Evolutionary conservation across 129 eudicot genomes (phyloP).

Genomic region (Chrysanthemum lavandulifolium): DNA sequence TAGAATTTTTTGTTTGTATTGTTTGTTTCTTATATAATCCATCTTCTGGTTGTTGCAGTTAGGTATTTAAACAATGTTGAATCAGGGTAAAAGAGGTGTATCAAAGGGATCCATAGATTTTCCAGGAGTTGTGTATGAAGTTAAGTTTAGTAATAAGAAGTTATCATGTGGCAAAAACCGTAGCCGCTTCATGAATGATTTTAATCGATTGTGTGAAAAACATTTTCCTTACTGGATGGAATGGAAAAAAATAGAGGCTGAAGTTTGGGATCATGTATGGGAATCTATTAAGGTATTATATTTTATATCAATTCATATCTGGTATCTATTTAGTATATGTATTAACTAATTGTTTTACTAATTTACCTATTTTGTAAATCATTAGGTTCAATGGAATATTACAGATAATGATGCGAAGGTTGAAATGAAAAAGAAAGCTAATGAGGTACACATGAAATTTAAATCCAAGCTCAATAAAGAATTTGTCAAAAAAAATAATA

Average conservation of each 20-base stretch:
- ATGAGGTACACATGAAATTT: neutral
- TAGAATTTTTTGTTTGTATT: no score
- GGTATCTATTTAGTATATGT: no score
- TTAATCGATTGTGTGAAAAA: no score
- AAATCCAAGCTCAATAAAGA: neutral
- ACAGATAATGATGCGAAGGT: neutral
- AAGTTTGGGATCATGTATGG: neutral
- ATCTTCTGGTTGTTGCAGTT: no score
- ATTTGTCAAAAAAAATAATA: neutral
- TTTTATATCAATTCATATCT: no score
- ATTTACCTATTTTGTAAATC: no score
- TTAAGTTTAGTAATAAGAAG: neutral
- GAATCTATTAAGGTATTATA: neutral
- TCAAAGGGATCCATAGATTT: neutral
- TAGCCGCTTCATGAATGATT: neutral
- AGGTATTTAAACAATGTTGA: no score
- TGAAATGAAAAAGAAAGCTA: neutral
- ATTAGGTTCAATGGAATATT: neutral
- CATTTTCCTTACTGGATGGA: neutral
- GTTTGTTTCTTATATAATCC: no score
- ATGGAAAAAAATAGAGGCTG: neutral
- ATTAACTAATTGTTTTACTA: neutral
- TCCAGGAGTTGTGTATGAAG: neutral
- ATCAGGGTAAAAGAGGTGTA: neutral
- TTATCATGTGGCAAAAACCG: neutral